phyloP scores from a whole-genome alignment of 1,284 basidiomycete species.

The Meira miltonrushii region DNA sequence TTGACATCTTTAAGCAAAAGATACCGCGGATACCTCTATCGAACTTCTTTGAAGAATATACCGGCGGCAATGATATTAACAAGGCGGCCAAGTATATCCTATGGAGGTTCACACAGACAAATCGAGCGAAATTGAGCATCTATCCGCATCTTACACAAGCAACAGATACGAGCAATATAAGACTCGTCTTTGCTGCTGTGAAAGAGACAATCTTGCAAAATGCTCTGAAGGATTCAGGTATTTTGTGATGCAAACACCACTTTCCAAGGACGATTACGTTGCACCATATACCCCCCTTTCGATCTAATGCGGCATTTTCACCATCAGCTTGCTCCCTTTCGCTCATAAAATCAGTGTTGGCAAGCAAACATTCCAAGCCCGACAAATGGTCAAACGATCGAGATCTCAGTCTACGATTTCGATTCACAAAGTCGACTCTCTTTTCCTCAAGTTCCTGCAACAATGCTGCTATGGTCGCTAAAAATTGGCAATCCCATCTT shows the following conservation, averaged over 20 bases:
- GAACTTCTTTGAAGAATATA: slow-evolving; percentile 89
- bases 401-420: too few relatives aligned
- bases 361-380: too few relatives aligned
- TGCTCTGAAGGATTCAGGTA: slow-evolving; percentile 19
- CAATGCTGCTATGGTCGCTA: too few relatives aligned
- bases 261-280: too few relatives aligned
- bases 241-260: slow-evolving; percentile 7
- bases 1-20: slow-evolving; percentile 90
- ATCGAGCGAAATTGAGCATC: slow-evolving; percentile 58
- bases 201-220: slow-evolving; percentile 62
- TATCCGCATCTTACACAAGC: slow-evolving; percentile 58
- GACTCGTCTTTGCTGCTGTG: slow-evolving; percentile 89
- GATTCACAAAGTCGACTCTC: too few relatives aligned
- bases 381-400: too few relatives aligned
- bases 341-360: too few relatives aligned
- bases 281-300: too few relatives aligned
- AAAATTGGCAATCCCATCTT: too few relatives aligned
- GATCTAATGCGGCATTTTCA: too few relatives aligned
- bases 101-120: slow-evolving; percentile 94
- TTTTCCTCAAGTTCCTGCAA: too few relatives aligned
- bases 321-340: too few relatives aligned
- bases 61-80: slow-evolving; percentile 82
- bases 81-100: slow-evolving; percentile 97
- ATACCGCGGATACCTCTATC: slow-evolving; percentile 70
- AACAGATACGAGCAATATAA: slow-evolving; percentile 64